Percentiles rank a stretch among this genome's conserved stretches.
Evolutionary conservation across 2,329 filamentous ascomycete genomes (phyloP).

Genomic region (Dothiorella sarmentorum): DNA sequence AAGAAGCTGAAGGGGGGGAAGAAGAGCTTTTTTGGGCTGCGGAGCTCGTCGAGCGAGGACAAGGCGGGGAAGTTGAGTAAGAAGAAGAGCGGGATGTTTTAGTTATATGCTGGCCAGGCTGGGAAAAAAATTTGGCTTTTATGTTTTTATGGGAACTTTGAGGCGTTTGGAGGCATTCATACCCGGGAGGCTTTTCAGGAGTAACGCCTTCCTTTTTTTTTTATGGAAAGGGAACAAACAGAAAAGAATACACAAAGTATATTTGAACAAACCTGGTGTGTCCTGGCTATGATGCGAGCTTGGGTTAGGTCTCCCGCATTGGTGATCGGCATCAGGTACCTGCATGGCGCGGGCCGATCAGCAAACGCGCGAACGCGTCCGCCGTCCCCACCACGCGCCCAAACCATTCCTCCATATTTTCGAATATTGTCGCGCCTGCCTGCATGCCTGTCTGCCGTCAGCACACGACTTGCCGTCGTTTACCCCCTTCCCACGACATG

Average conservation of each 20-base stretch:
- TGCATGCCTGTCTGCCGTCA: too few species aligned
- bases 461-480: too few species aligned
- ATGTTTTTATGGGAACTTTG: neutral
- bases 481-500: too few species aligned
- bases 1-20: constrained; percentile 33
- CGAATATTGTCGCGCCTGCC: too few species aligned
- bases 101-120: neutral
- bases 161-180: neutral
- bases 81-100: constrained; percentile 46
- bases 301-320: neutral
- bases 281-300: neutral
- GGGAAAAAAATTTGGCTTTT: neutral
- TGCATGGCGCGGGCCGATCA: too few species aligned
- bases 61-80: constrained; percentile 30
- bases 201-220: neutral
- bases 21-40: constrained; percentile 38
- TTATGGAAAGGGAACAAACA: neutral
- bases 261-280: neutral
- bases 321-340: too few species aligned
- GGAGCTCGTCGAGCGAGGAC: constrained; percentile 30
- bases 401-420: too few species aligned
- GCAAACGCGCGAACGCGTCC: too few species aligned
- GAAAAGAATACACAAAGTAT: neutral
- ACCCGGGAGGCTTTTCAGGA: neutral
- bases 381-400: too few species aligned